Conservation (phyloP, 768 basidiomycete genomes). For the Termitomyces eurrhizus region DNA sequence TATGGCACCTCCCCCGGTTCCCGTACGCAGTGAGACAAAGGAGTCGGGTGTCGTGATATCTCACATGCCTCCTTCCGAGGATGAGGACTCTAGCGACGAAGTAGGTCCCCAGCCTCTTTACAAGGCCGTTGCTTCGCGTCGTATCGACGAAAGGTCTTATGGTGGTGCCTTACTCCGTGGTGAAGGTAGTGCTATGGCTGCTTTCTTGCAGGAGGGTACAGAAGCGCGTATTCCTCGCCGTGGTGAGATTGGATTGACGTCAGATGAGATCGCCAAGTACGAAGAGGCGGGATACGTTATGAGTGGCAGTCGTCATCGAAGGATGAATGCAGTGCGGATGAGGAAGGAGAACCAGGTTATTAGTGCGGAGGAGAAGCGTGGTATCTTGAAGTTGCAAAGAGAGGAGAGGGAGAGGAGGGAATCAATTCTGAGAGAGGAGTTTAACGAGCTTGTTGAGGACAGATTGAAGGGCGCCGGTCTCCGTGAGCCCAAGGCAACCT, state of each 20-base stretch:
- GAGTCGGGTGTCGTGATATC: conserved; percentile 14
- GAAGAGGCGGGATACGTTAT: conserved; percentile 96
- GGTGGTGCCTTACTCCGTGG: conserved; percentile 88
- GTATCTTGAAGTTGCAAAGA: conserved; percentile 89
- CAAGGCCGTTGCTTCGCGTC: conserved; percentile 34
- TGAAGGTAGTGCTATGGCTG: conserved; percentile 98
- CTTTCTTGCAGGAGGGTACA: conserved; percentile 84
- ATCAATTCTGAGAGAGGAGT: conserved; percentile 83
- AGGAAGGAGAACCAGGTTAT: conserved; percentile 99
- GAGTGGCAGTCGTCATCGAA: conserved; percentile 90
- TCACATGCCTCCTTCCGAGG: conserved; percentile 24
- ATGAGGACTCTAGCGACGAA: conserved; percentile 50
- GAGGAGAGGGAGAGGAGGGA: conserved; percentile 94
- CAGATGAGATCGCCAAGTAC: conserved; percentile 81
- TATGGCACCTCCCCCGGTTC: conserved; percentile 21
- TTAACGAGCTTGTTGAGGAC: conserved; percentile 77
- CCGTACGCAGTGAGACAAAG: conserved; percentile 10
- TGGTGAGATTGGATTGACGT: conserved; percentile 94
- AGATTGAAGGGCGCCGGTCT: conserved; percentile 49
- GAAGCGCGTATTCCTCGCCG: conserved; percentile 91
- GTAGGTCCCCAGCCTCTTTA: conserved; percentile 75
- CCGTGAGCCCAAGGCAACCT: conserved; percentile 9
- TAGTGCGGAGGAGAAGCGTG: conserved; percentile 96
- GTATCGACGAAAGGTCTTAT: conserved; percentile 79
- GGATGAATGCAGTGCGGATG: conserved; percentile 99